Conservation (phyloP, 2,329 filamentous ascomycete species). For the Penicillium sp. region DNA sequence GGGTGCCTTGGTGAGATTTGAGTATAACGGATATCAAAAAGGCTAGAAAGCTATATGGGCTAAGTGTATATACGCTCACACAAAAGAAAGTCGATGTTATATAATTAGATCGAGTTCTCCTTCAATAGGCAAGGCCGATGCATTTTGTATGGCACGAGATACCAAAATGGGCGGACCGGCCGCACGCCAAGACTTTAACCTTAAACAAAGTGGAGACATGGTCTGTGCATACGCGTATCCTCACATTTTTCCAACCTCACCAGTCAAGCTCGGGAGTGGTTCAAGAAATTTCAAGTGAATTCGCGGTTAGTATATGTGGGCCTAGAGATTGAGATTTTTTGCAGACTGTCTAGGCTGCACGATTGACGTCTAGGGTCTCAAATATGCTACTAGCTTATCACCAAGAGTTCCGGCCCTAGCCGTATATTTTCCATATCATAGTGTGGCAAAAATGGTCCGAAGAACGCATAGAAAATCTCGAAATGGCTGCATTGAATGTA, state of each 20-base stretch:
- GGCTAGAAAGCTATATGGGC: background rate
- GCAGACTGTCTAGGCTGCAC: background rate
- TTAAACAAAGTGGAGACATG: background rate
- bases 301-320: background rate
- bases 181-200: background rate
- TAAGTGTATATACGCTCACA: background rate
- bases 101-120: background rate
- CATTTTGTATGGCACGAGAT: background rate
- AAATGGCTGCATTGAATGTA: constrained; percentile 38
- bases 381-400: background rate
- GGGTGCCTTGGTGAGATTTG: background rate
- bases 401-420: background rate
- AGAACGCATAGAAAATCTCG: constrained; percentile 36
- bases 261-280: background rate
- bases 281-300: background rate
- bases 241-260: background rate
- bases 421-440: background rate
- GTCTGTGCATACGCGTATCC: constrained; percentile 6
- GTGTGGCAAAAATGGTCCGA: constrained; percentile 8
- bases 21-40: background rate
- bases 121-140: background rate
- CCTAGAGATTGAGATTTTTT: background rate
- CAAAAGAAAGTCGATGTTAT: background rate
- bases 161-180: background rate
- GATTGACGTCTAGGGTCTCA: background rate